Evolutionary conservation across 2,329 filamentous ascomycete genomes (phyloP), one percentile per base, ranked within the genome.

Genomic region (Pseudogymnoascus verrucosus): DNA sequence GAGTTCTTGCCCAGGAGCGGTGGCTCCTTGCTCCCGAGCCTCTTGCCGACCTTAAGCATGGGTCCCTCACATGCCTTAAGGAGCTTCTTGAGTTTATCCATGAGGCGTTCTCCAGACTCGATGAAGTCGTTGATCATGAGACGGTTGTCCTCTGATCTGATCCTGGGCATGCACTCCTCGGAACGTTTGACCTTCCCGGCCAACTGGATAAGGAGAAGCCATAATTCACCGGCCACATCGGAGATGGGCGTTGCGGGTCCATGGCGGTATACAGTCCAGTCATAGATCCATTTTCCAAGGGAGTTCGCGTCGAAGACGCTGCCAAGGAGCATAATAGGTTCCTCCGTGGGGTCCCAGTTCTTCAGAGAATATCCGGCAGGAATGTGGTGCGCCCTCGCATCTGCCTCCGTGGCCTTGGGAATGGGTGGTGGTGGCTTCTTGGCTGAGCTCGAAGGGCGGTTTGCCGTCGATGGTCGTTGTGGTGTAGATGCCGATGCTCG

Each of bases 291-390:
- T 78, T 97, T 97, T 72, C 95, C 95, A 31, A 99, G 83, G 26
- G 91, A 96, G 82, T 98, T 97, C 73, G 93, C 91, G 74, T 98
- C 95, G 73, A 98, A 98, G 64, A 98, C 95, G 73, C 91, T 96
- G 61, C 95, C 95, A 21, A 98, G 83, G 26, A 99, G 84, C 74
- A 97, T 88, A 74, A 99, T 97, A 61, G 95, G 95, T 69, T 92
- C 87, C 79, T 98, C 93, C 28, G 86, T 87, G 0, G 93, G 93
- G 74, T 99, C 95, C 95, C 95, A 98, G 80, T 98, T 96, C 83
- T 98, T 98, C 74, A 93, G 86, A 26, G 91, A 96, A 79, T 96
- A 99, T 67, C 95, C 93, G 1, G 86, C 77, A 1, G 95, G 93
- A 64, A 99, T 97, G 65, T 85, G 84, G 72, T 90, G 89, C 74